A percentile compares a stretch with the other conserved stretches of the same genome.
Evolutionary conservation across 257 asterid genomes (phyloP).

Genomic region (Gardenia jasminoides): DNA sequence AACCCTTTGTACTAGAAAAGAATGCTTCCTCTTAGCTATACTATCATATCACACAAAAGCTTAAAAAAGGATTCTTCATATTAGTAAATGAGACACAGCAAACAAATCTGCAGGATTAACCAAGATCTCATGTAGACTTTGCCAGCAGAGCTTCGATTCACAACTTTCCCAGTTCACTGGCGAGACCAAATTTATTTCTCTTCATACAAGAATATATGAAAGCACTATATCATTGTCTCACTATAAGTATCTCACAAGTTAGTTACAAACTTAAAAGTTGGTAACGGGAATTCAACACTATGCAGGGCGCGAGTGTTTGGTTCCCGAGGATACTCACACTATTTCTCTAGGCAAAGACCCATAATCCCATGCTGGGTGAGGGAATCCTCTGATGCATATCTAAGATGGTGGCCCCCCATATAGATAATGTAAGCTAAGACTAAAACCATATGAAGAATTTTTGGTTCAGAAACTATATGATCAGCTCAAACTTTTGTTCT

Average conservation of each 20-base stretch:
- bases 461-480: neutral
- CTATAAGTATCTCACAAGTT: neutral
- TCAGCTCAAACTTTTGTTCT: neutral
- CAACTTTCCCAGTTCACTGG: neutral
- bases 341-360: neutral
- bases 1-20: neutral
- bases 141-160: neutral
- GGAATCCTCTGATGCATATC: neutral
- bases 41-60: neutral
- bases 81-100: neutral
- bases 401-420: neutral
- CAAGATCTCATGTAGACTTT: neutral
- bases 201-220: neutral
- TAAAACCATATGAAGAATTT: neutral
- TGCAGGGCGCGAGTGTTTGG: neutral
- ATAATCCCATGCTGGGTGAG: neutral
- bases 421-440: neutral
- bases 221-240: neutral
- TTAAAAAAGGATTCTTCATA: neutral
- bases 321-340: neutral
- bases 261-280: neutral
- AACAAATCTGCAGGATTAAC: neutral
- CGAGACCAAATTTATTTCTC: neutral
- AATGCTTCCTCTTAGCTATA: neutral
- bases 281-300: neutral